phyloP scores from a whole-genome alignment of 2,329 filamentous ascomycete genomes.

The Colletotrichum eleusines region DNA sequence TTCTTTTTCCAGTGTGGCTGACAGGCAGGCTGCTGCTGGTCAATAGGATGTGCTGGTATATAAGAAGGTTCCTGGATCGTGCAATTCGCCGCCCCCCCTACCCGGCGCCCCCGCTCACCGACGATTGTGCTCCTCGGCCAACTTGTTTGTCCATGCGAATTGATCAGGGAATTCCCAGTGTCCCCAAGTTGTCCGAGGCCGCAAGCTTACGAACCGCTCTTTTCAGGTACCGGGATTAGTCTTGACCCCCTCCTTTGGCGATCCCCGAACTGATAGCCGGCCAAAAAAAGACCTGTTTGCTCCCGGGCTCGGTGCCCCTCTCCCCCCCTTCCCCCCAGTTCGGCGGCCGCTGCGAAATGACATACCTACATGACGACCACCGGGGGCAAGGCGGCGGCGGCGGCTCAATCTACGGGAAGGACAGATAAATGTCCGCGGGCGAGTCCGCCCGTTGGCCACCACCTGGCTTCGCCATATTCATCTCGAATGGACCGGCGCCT shows the following conservation, averaged over 20 bases:
- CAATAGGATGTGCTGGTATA: conserved; percentile 28
- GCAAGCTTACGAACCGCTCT: background rate
- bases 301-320: background rate
- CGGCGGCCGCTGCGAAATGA: background rate
- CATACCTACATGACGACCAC: background rate
- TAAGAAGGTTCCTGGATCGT: conserved; percentile 10
- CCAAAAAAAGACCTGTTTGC: background rate
- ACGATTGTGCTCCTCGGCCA: background rate
- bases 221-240: background rate
- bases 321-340: background rate
- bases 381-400: too few relatives aligned
- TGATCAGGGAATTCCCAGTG: background rate
- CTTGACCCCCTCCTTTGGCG: conserved; percentile 10
- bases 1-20: conserved; percentile 13
- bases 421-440: background rate
- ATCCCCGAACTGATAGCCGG: conserved; percentile 4
- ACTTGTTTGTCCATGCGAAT: conserved; percentile 4
- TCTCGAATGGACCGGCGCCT: conserved; percentile 1
- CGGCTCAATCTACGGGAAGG: background rate
- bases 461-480: background rate
- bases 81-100: conserved; percentile 22
- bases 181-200: too few relatives aligned
- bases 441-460: background rate
- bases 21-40: conserved; percentile 9
- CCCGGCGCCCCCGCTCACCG: too few relatives aligned